These are phyloP conservation scores for Pleurotus pulmonarius DNA, from an alignment of 768 basidiomycete species.

Conservation along the genomic window DNA sequence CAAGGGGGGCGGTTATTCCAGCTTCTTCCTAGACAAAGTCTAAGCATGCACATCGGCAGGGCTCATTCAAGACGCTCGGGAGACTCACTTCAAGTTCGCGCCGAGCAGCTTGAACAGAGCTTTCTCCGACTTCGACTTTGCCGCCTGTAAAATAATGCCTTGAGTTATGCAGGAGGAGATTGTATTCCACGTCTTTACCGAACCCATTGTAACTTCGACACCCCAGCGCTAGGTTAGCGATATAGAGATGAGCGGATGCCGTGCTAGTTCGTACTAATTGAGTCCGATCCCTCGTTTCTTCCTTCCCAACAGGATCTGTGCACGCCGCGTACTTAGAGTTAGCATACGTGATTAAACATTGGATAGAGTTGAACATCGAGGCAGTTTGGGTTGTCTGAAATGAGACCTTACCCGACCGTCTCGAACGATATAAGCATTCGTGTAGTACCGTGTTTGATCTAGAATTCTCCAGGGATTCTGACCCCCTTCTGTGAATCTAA, in stretches of 20 bases:
- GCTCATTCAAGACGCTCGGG: not conserved
- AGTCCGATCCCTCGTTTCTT: slow-evolving; percentile 87
- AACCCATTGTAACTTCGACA: not conserved
- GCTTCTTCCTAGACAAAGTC: slow-evolving; percentile 67
- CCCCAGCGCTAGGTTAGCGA: not conserved
- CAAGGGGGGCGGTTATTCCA: slow-evolving; percentile 64
- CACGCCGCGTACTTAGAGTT: not conserved
- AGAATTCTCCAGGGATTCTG: not conserved
- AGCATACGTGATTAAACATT: not conserved
- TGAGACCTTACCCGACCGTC: not conserved
- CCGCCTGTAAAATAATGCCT: slow-evolving; percentile 39
- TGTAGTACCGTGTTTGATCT: not conserved
- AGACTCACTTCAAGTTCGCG: slow-evolving; percentile 61
- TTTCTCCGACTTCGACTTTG: slow-evolving; percentile 77
- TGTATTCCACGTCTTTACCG: not conserved
- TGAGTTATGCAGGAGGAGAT: not conserved
- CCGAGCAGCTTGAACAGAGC: slow-evolving; percentile 61
- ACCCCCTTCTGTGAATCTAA: not conserved
- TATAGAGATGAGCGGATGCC: not conserved
- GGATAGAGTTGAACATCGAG: not conserved
- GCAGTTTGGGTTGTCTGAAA: too few relatives aligned
- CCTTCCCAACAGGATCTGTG: slow-evolving; percentile 64
- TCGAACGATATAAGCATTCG: not conserved
- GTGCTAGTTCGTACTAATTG: not conserved
- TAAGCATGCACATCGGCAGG: not conserved